Percentiles rank a stretch among this genome's conserved stretches.
These are phyloP conservation scores for Fonsecaea monophora DNA, from an alignment of 2,329 filamentous ascomycete species.

Conservation along the genomic window DNA sequence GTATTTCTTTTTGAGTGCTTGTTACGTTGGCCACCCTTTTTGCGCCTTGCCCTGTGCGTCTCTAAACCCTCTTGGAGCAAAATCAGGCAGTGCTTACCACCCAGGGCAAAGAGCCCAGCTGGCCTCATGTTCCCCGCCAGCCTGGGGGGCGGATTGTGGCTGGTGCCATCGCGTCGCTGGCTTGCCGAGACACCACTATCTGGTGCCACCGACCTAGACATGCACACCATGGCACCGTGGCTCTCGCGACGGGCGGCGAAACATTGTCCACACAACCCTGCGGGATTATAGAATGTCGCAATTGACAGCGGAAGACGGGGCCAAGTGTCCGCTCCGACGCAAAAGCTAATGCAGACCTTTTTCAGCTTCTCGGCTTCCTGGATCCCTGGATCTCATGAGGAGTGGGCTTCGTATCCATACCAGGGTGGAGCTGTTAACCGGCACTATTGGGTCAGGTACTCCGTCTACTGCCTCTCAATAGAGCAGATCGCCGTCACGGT, in stretches of 20 bases:
- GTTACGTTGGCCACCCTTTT: conserved; percentile 13
- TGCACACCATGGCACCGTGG: conserved; percentile 19
- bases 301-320: conserved; percentile 37
- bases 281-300: conserved; percentile 36
- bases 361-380: conserved; percentile 35
- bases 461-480: conserved; percentile 33
- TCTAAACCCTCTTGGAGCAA: conserved; percentile 3
- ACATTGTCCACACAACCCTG: conserved; percentile 27
- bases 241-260: conserved; percentile 26
- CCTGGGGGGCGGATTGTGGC: conserved; percentile 31
- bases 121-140: conserved; percentile 5
- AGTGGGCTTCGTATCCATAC: conserved; percentile 26
- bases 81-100: conserved; percentile 18
- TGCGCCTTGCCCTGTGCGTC: neutral
- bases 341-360: conserved; percentile 34
- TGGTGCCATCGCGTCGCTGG: conserved; percentile 32
- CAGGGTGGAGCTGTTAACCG: conserved; percentile 31
- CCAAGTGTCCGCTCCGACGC: conserved; percentile 38
- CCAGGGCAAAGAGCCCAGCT: neutral
- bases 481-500: conserved; percentile 35
- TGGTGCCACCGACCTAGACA: conserved; percentile 31
- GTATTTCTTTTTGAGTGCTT: conserved; percentile 25
- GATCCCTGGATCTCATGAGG: conserved; percentile 28
- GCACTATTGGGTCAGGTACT: conserved; percentile 37
- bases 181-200: conserved; percentile 38